Conservation (phyloP, 139 green algal species). For the Chara braunii region DNA sequence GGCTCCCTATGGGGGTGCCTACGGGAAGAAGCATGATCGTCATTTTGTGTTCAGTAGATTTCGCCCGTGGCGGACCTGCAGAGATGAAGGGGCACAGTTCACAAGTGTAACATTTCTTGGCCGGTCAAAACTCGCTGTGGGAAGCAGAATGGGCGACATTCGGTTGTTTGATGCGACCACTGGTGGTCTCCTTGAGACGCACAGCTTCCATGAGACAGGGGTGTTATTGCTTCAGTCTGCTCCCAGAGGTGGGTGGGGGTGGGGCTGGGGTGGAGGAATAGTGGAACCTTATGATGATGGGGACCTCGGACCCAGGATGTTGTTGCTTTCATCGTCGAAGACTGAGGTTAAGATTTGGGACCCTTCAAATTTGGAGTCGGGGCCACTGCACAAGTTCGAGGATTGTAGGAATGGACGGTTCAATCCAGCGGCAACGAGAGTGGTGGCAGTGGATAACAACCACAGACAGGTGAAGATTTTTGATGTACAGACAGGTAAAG, state of each 20-base stretch:
- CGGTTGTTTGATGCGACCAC: slow-evolving; percentile 36
- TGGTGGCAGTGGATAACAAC: neutral
- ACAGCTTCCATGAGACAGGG: slow-evolving; percentile 36
- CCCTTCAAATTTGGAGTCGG: slow-evolving; percentile 32
- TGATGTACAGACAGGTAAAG: slow-evolving; percentile 18
- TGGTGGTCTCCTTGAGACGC: slow-evolving; percentile 42
- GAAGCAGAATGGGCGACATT: slow-evolving; percentile 43
- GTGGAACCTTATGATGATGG: neutral
- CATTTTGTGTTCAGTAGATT: slow-evolving; percentile 59
- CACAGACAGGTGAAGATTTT: slow-evolving; percentile 26
- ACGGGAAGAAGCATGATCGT: slow-evolving; percentile 43
- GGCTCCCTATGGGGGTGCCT: slow-evolving; percentile 41
- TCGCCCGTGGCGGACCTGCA: slow-evolving; percentile 48
- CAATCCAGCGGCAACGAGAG: neutral
- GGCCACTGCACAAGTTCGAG: slow-evolving; percentile 26
- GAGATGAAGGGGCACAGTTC: slow-evolving; percentile 46
- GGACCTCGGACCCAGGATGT: neutral
- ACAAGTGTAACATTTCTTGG: slow-evolving; percentile 48
- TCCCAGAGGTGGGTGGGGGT: too few species aligned
- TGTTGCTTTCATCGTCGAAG: slow-evolving; percentile 48
- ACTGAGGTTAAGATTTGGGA: slow-evolving; percentile 60
- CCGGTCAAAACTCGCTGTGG: slow-evolving; percentile 42
- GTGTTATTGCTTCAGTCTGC: slow-evolving; percentile 44
- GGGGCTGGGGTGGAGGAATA: neutral
- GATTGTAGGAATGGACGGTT: slow-evolving; percentile 24